phyloP scores from a whole-genome alignment of 345 rosid species.

The Pelargonium nanum region DNA sequence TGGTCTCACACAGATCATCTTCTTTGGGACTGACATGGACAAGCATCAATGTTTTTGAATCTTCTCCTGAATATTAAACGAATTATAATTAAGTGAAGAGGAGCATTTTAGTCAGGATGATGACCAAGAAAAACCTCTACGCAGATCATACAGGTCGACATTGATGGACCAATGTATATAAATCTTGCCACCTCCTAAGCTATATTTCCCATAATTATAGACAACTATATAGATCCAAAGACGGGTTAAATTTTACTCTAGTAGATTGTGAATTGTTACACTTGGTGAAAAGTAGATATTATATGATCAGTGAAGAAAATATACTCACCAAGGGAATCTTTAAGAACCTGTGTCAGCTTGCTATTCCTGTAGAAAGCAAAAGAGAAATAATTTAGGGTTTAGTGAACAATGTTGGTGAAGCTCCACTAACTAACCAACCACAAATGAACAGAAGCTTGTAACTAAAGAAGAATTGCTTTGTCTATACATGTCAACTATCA shows the following conservation, averaged over 20 bases:
- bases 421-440: slow-evolving; percentile 1
- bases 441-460: not conserved
- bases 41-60: slow-evolving; percentile 75
- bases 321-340: slow-evolving; percentile 67
- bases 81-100: not conserved
- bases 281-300: not conserved
- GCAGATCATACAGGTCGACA: not conserved
- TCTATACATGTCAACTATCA: too few species aligned
- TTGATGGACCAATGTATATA: too few species aligned
- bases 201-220: too few species aligned
- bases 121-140: not conserved
- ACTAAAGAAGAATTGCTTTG: too few species aligned
- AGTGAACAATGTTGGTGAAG: not conserved
- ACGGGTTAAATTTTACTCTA: not conserved
- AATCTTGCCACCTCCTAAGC: too few species aligned
- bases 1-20: slow-evolving; percentile 74
- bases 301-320: slow-evolving; percentile 1
- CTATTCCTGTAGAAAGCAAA: slow-evolving; percentile 51
- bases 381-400: too few species aligned
- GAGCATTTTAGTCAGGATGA: not conserved
- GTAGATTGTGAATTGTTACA: not conserved
- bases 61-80: slow-evolving; percentile 38
- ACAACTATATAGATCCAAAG: not conserved
- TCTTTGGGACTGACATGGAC: slow-evolving; percentile 75
- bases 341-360: slow-evolving; percentile 75